Evolutionary conservation across 2,329 filamentous ascomycete species (phyloP).

Genomic region (Trichoderma arundinaceum): DNA sequence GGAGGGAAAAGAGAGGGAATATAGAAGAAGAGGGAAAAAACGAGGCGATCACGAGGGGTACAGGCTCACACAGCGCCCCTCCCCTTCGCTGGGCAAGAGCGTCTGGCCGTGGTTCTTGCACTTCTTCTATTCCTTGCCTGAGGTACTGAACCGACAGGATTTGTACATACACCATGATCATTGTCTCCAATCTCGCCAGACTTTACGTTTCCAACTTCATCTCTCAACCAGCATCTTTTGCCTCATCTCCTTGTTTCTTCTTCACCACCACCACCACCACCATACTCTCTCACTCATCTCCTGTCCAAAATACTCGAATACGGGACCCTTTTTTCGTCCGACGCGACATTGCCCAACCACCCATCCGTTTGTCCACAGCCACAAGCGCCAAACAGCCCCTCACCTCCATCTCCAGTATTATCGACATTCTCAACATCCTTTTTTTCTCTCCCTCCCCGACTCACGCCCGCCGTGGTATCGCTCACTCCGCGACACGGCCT

Average conservation of each 20-base stretch:
- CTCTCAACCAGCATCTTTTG: no score
- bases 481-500: slow-evolving; percentile 11
- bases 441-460: slow-evolving; percentile 15
- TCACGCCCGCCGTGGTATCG: slow-evolving; percentile 7
- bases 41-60: slow-evolving; percentile 29
- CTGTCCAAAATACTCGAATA: neutral
- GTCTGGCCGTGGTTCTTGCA: neutral
- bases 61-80: slow-evolving; percentile 2
- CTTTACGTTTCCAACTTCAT: no score
- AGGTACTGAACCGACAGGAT: no score
- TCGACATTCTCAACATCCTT: slow-evolving; percentile 2
- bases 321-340: neutral
- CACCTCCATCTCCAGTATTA: slow-evolving; percentile 20
- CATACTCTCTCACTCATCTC: neutral
- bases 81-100: slow-evolving; percentile 4
- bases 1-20: neutral
- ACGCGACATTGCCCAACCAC: slow-evolving; percentile 10
- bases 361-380: slow-evolving; percentile 14
- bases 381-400: slow-evolving; percentile 22
- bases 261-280: neutral
- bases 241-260: neutral
- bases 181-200: no score
- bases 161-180: no score
- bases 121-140: neutral
- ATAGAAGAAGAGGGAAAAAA: neutral